Conservation (phyloP, 2,329 filamentous ascomycete species). For the Aureobasidium subglaciale region DNA sequence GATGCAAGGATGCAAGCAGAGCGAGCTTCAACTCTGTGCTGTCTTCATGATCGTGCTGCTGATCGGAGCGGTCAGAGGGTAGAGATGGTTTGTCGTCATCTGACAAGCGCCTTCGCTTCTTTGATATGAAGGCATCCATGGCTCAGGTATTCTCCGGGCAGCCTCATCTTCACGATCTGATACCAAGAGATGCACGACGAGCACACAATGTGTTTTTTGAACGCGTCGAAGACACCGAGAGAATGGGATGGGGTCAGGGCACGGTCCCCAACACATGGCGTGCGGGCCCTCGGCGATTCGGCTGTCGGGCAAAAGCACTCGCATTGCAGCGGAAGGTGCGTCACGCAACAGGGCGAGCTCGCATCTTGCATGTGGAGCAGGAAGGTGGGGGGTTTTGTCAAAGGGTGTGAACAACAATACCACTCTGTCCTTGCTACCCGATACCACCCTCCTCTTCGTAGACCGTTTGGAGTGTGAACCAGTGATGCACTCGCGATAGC, state of each 20-base stretch:
- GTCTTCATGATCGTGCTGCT: slow-evolving; percentile 51
- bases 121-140: slow-evolving; percentile 26
- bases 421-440: neutral
- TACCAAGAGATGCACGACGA: neutral
- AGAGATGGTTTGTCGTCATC: neutral
- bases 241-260: neutral
- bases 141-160: neutral
- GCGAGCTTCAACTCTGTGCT: slow-evolving; percentile 87
- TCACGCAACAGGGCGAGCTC: neutral
- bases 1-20: slow-evolving; percentile 69
- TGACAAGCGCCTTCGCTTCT: slow-evolving; percentile 21
- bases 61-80: neutral
- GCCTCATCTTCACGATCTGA: neutral
- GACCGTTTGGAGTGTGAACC: neutral
- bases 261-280: neutral
- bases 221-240: neutral
- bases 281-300: neutral
- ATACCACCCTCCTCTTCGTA: neutral
- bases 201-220: neutral
- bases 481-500: slow-evolving; percentile 3
- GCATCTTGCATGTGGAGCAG: neutral
- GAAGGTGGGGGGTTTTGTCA: slow-evolving; percentile 1
- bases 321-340: slow-evolving; percentile 3
- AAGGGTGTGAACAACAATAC: neutral
- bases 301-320: neutral